Base-by-base conservation (phyloP, 768 basidiomycete genomes). In the Amanita muscaria region DNA sequence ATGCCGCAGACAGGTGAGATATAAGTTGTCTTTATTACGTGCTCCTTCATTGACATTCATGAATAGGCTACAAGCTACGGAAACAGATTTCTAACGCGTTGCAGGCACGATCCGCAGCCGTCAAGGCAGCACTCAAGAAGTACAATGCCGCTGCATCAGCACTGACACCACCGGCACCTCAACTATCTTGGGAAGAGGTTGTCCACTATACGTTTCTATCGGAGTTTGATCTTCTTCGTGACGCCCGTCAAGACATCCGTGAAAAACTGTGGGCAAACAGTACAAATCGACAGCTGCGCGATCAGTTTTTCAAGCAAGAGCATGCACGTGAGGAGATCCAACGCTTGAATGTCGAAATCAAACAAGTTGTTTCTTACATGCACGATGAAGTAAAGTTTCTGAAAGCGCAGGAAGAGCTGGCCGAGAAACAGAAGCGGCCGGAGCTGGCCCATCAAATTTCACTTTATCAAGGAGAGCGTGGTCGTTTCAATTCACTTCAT, bases 1-100 rank as follows among this genome's bases (percentile, higher is more conserved):
- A 49, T 56, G 46, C 49, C 54, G 3, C 41, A 50, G 6, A 60
- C 58, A 9, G 58, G 62, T 64, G 40, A n/a, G n/a, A n/a, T 31
- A 59, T 34, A 19, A 27, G 23, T n/a, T 25, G n/a, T n/a, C n/a
- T n/a, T n/a, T n/a, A n/a, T n/a, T n/a, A n/a, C n/a, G n/a, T n/a
- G n/a, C n/a, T n/a, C n/a, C n/a, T n/a, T n/a, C n/a, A n/a, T n/a
- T n/a, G n/a, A n/a, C n/a, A n/a, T n/a, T n/a, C n/a, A n/a, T n/a
- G n/a, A n/a, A n/a, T 19, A 42, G 43, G 19, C 32, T 64, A 63
- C 49, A 57, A 56, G n/a, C 42, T 63, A 3, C 27, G 54, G 1
- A 58, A 51, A 21, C 59, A 62, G 42, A 57, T 62, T 23, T 48
- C 49, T 5, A 54, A 50, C 29, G 54, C 59, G 0, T 48, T 63